phyloP scores from a whole-genome alignment of 2,329 filamentous ascomycete species.

The Talaromyces sp. region DNA sequence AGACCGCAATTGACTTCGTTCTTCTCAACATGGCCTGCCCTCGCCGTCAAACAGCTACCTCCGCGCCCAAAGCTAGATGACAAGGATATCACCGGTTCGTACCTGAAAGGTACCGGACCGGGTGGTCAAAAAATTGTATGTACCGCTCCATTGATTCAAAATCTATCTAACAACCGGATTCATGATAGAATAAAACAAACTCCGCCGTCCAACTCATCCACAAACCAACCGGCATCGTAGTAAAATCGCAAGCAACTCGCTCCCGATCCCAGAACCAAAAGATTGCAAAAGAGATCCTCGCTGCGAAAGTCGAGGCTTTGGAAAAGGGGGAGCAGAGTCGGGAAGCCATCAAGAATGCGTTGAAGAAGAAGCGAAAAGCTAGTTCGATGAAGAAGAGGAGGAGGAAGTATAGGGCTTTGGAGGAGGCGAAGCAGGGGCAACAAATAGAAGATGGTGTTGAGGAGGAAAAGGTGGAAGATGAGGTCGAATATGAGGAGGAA shows the following conservation, averaged over 20 bases:
- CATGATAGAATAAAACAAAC: slow-evolving; percentile 79
- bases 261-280: slow-evolving; percentile 84
- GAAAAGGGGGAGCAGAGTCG: slow-evolving; percentile 74
- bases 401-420: slow-evolving; percentile 45
- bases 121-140: slow-evolving; percentile 90
- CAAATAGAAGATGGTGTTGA: slow-evolving; percentile 12
- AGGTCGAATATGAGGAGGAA: background rate
- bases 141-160: background rate
- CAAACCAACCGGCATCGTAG: slow-evolving; percentile 81
- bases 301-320: slow-evolving; percentile 72
- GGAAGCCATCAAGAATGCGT: slow-evolving; percentile 73
- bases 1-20: background rate
- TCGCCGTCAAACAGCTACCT: slow-evolving; percentile 62
- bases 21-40: slow-evolving; percentile 15
- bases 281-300: slow-evolving; percentile 74
- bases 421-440: slow-evolving; percentile 27
- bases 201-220: slow-evolving; percentile 93
- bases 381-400: slow-evolving; percentile 46
- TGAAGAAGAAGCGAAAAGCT: slow-evolving; percentile 65
- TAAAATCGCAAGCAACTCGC: slow-evolving; percentile 91
- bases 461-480: slow-evolving; percentile 17
- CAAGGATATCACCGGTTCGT: slow-evolving; percentile 75
- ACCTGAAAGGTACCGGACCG: slow-evolving; percentile 87
- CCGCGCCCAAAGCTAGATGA: slow-evolving; percentile 74
- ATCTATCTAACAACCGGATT: background rate